Base-by-base conservation (phyloP, 345 rosid genomes). In the Dipteronia sinensis region DNA sequence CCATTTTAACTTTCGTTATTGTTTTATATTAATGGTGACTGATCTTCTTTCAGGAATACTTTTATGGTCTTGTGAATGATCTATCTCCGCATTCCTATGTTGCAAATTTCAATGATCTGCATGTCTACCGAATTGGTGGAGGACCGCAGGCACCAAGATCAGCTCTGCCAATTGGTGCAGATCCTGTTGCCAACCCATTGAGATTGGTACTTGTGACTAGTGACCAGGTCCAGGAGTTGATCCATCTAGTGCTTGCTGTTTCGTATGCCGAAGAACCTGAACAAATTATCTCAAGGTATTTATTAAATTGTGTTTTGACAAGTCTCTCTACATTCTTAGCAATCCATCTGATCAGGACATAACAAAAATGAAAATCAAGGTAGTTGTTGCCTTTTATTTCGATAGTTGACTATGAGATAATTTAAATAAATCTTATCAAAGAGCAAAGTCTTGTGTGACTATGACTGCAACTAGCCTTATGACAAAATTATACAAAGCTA, bases 91-190 rank as follows among this genome's bases (percentile, higher is more conserved):
- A 90, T 65, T 81, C 97, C 75, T 89, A 86, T 74, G 82, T 93
- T 71, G 85, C 87, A 19, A 85, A 85, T 79, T 92, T 96, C 79
- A 83, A 69, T 49, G 92, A 96, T 78, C 73, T 96, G 69, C 81
- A 76, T 81, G 85, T 96, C 73, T 91, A 91, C 75, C 92, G 91
- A 67, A 83, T 96, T 75, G 99, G 97, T 67, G 97, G 95, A 10
- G 97, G 94, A 69, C 97, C 97, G 27, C 97, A 89, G 80, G 97
- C 97, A 77, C 94, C 97, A 55, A 90, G 82, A 73, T 92, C 97
- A 49, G 97, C 97, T 76, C 85, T 89, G 20, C 98, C 98, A 25
- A 89, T 91, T 6, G 97, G 97, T 29, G 90, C 94, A 44, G 86
- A 87, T 72, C 87, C 94, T 67, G 86, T 89, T 73, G 87, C 99